Percentiles rank a stretch among this genome's conserved stretches.
Evolutionary conservation across 495 filamentous ascomycete species (phyloP).

Genomic region (Annulohypoxylon moriforme): DNA sequence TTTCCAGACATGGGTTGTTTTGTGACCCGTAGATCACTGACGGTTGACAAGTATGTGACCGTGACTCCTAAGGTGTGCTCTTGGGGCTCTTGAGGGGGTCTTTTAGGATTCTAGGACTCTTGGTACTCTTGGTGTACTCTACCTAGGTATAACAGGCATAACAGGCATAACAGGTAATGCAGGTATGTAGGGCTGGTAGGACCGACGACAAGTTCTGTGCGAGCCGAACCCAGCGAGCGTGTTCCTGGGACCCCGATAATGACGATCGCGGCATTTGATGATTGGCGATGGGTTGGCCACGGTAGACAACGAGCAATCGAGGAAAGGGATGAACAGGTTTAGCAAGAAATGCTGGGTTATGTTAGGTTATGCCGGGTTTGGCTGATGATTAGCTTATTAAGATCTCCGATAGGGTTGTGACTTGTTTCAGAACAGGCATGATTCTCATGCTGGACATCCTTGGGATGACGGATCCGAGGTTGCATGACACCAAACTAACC

Average conservation of each 20-base stretch:
- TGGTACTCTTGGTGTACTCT: not conserved
- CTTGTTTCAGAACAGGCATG: constrained; percentile 45
- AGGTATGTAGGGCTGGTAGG: constrained; percentile 37
- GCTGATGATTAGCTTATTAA: constrained; percentile 30
- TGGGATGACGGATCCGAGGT: constrained; percentile 21
- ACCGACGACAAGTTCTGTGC: constrained; percentile 27
- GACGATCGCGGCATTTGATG: constrained; percentile 47
- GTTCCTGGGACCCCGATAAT: constrained; percentile 18
- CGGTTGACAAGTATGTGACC: not conserved
- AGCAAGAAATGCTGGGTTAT: constrained; percentile 40
- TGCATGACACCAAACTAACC: constrained; percentile 22
- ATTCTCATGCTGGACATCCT: constrained; percentile 34
- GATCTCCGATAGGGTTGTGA: constrained; percentile 47
- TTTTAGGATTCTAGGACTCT: not conserved
- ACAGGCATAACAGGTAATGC: not conserved
- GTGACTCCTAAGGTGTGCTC: not conserved
- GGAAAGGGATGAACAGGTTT: constrained; percentile 37
- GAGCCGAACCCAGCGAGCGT: constrained; percentile 37
- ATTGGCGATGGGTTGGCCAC: constrained; percentile 39
- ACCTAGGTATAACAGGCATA: too few relatives aligned
- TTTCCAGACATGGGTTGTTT: constrained; percentile 46
- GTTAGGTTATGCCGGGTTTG: constrained; percentile 1
- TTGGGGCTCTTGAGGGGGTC: too few relatives aligned
- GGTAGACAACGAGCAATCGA: constrained; percentile 20
- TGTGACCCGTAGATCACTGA: constrained; percentile 25